Evolutionary conservation across 306 rosid species (phyloP).

Genomic region (Albizia julibrissin): DNA sequence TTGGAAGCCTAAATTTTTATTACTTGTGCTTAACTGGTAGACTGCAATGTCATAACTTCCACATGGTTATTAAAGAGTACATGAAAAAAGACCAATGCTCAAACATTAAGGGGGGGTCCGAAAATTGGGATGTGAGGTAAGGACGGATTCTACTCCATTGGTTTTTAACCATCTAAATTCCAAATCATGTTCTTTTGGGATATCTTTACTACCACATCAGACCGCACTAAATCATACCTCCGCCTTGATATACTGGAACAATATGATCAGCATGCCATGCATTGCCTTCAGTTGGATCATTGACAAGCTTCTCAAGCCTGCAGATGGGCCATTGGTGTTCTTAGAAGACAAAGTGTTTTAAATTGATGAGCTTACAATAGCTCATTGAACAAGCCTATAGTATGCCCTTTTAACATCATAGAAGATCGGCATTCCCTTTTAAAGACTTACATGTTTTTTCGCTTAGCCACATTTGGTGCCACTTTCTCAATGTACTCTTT

Average conservation of each 20-base stretch:
- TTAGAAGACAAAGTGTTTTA: conserved; percentile 23
- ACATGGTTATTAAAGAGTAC: neutral
- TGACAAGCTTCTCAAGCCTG: conserved; percentile 82
- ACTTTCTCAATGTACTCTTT: conserved; percentile 69
- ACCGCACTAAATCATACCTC: conserved; percentile 55
- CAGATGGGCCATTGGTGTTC: conserved; percentile 33
- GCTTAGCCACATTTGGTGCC: conserved; percentile 73
- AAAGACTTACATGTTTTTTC: conserved; percentile 68
- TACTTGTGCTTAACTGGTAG: neutral
- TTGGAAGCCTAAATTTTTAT: neutral
- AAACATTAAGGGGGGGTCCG: neutral
- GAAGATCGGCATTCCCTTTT: conserved; percentile 20
- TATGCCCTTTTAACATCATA: conserved; percentile 14
- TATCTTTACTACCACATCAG: neutral
- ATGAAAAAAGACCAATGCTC: neutral
- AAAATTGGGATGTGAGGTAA: neutral
- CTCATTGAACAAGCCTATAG: conserved; percentile 11
- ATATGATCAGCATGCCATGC: conserved; percentile 98
- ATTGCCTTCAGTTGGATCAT: conserved; percentile 86
- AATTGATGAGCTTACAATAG: conserved; percentile 22
- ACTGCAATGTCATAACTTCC: neutral
- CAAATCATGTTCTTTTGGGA: neutral
- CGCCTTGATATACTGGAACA: conserved; percentile 90
- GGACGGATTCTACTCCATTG: neutral
- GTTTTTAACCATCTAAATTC: neutral